phyloP scores from a whole-genome alignment of 768 basidiomycete genomes.

The Xerocomus spinulosus region DNA sequence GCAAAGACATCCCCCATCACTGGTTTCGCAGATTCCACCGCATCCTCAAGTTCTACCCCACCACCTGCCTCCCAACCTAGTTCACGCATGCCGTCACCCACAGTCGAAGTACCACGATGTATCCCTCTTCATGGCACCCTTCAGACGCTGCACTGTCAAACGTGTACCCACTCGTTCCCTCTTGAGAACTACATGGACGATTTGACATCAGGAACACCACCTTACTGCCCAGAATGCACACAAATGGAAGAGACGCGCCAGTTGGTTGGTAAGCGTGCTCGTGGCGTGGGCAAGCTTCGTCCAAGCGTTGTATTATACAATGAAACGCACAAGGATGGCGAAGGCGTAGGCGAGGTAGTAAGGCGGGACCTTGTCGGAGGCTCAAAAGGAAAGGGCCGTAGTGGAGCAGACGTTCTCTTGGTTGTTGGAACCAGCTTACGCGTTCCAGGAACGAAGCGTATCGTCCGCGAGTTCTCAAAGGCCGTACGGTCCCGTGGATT shows the following conservation, averaged over 20 bases:
- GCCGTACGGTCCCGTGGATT: conserved; percentile 56
- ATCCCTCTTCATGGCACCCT: conserved; percentile 90
- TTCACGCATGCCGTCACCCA: conserved; percentile 47
- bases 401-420: conserved; percentile 76
- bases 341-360: conserved; percentile 83
- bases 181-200: conserved; percentile 57
- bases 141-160: conserved; percentile 72
- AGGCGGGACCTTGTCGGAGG: conserved; percentile 72
- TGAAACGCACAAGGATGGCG: conserved; percentile 82
- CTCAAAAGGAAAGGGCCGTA: conserved; percentile 60
- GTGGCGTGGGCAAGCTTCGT: conserved; percentile 75
- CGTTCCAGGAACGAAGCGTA: conserved; percentile 87
- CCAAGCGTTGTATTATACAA: conserved; percentile 91
- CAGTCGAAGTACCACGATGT: conserved; percentile 64
- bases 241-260: conserved; percentile 64
- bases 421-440: conserved; percentile 89
- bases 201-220: conserved; percentile 57
- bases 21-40: conserved; percentile 9
- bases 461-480: conserved; percentile 85
- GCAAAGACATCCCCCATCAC: conserved; percentile 30
- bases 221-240: conserved; percentile 77
- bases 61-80: conserved; percentile 20
- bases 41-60: conserved; percentile 13
- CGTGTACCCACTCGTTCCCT: conserved; percentile 70
- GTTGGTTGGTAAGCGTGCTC: conserved; percentile 69